phyloP scores from a whole-genome alignment of 1,139 yeast species.

The Insectozyma bohioensis region DNA sequence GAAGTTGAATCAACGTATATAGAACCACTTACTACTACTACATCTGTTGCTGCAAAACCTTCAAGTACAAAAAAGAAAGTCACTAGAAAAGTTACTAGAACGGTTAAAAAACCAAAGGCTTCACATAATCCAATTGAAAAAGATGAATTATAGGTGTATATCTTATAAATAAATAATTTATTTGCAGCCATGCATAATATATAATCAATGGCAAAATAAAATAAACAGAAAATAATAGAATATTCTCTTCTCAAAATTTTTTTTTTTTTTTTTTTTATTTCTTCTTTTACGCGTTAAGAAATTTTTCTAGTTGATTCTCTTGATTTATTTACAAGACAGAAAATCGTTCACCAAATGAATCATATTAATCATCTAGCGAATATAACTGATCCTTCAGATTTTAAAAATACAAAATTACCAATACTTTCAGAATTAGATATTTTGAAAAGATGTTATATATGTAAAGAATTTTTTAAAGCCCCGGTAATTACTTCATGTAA shows the following conservation, averaged over 20 bases:
- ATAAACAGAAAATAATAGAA: too few relatives aligned
- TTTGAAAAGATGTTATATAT: conserved; percentile 80
- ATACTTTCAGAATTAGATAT: conserved; percentile 62
- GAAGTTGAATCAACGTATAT: neutral
- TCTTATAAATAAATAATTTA: neutral
- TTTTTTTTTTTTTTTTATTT: conserved; percentile 1
- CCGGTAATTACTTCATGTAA: conserved; percentile 87
- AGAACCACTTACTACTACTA: conserved; percentile 1
- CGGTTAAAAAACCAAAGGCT: conserved; percentile 10
- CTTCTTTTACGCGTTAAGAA: conserved; percentile 4
- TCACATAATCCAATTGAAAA: conserved; percentile 10
- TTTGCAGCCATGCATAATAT: too few relatives aligned
- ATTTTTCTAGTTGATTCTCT: too few relatives aligned
- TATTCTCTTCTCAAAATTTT: too few relatives aligned
- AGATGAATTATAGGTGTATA: conserved; percentile 13
- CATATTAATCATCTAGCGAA: conserved; percentile 8
- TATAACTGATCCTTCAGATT: conserved; percentile 69
- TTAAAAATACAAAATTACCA: conserved; percentile 56
- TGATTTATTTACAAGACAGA: too few relatives aligned
- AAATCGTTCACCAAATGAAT: neutral
- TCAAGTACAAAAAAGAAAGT: conserved; percentile 5
- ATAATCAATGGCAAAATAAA: too few relatives aligned
- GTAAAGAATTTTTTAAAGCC: conserved; percentile 79
- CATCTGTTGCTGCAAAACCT: conserved; percentile 3
- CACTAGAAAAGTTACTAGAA: conserved; percentile 12